Evolutionary conservation across 495 filamentous ascomycete genomes (phyloP), one percentile per base, ranked within the genome.

Genomic region (Pseudevernia furfuracea): DNA sequence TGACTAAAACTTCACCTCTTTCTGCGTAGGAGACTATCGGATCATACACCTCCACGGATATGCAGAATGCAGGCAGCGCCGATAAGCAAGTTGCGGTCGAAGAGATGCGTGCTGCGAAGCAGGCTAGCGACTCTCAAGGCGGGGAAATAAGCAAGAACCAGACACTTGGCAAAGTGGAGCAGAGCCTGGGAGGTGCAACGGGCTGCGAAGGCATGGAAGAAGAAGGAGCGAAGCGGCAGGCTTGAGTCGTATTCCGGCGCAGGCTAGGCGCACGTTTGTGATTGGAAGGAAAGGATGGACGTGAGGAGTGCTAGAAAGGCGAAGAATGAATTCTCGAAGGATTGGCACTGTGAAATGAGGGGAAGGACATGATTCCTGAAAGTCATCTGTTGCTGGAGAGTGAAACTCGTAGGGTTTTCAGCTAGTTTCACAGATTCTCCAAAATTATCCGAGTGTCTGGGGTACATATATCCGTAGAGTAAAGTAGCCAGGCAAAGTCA

Each of bases 181-280:
- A 70, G 28, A 66, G 58, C 15, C 38, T 68, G 28, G 69, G 69
- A 19, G 58, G 64, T 9, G 69, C 58, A 19, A 66, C 67, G 3
- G 69, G 69, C 4, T 70, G 69, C 52, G 69, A 68, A 58, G 69
- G 69, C 9, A 70, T 70, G 69, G 69, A 68, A 44, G 69, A 67
- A 19, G 69, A 70, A 46, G 69, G 69, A 11, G 63, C 39, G 49
- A 67, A 67, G 52, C 61, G 69, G 30, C 63, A 68, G 44, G 5
- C 23, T 11, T 68, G 36, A 68, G 21, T 12, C 1, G 14, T 15
- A 4, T 1, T 19, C 28, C 2, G 19, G 25, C 49, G 17, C 12
- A 32, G 25, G 49, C 49, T 28, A 32, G 11, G 5, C 32, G 28
- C 49, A 32, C 5, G 49, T 11, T 53, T 25, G 9, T 32, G 3